Evolutionary conservation across 139 green algal species (phyloP), one percentile per base, ranked within the genome.

Genomic region (Yamagishiella unicocca): DNA sequence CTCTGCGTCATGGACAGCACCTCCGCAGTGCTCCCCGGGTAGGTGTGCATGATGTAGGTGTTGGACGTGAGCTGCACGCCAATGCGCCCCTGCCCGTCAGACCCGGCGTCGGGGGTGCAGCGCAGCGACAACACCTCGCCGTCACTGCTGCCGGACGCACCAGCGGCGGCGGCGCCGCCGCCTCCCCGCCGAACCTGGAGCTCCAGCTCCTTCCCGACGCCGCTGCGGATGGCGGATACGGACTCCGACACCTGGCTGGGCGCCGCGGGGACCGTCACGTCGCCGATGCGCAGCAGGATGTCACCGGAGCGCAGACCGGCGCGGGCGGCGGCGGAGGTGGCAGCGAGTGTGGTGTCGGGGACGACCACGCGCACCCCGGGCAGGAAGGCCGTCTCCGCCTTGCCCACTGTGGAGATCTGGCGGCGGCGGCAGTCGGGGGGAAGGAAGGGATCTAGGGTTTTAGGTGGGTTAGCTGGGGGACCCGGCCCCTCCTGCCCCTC

Each of bases 11-110:
- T 84, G 33, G 12, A 40, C 31, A 93, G 38, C 35, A 81, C 87
- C 33, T 96, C 90, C 3, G 79, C 38, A 0, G 85, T 27, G 67
- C 89, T 81, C 12, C 42, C 5, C 4, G 91, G 84, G 82, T 91
- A 93, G 29, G 72, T 89, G 61, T 93, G 92, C 64, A 91, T 54
- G 29, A 96, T 88, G n/a, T 91, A 87, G 1, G 92, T 92, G 82
- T 99, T 97, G 64, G 92, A 40, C 7, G 86, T 91, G 14, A 99
- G 93, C 77, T 95, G 90, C 43, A 99, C 95, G n/a, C 98, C 98
- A 45, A 99, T 97, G 61, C 94, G 92, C 14, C 97, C 97, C 40
- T 73, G 73, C 43, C 96, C 96, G 40, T 93, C 88, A 0, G 91
- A 71, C 3, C 76, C 76, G 19, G 53, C 61, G 42, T 88, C 64